Percentiles rank a stretch among this genome's conserved stretches.
These are phyloP conservation scores for Albugo laibachii DNA, from an alignment of 352 stramenopile species.

Conservation along the genomic window DNA sequence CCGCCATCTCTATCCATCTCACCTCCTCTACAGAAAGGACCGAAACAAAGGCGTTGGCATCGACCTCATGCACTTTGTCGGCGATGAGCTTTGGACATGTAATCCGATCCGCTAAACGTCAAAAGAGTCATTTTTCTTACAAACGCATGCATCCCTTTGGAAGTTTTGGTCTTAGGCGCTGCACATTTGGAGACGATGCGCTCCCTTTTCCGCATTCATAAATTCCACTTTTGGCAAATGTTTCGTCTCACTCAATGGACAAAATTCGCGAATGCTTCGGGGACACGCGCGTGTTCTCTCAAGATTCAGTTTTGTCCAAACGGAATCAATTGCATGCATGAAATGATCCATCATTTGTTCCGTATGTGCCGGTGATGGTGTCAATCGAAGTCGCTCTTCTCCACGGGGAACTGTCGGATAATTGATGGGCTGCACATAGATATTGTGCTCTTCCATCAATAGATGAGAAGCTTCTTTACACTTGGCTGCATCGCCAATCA, in stretches of 20 bases:
- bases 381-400: slow-evolving; percentile 79
- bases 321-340: slow-evolving; percentile 57
- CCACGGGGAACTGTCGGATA: slow-evolving; percentile 78
- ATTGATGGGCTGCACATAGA: slow-evolving; percentile 87
- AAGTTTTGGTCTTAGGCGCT: too few species aligned
- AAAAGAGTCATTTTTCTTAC: too few species aligned
- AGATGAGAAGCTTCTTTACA: slow-evolving; percentile 77
- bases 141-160: too few species aligned
- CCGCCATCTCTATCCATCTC: background rate
- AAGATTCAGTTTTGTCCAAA: slow-evolving; percentile 74
- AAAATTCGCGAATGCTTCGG: slow-evolving; percentile 20
- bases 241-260: slow-evolving; percentile 21
- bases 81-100: slow-evolving; percentile 90
- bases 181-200: too few species aligned
- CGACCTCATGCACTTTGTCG: slow-evolving; percentile 92
- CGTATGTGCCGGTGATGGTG: slow-evolving; percentile 71
- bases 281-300: slow-evolving; percentile 19
- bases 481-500: slow-evolving; percentile 76
- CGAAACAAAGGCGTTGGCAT: slow-evolving; percentile 95
- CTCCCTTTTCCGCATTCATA: slow-evolving; percentile 17
- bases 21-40: slow-evolving; percentile 32
- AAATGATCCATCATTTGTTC: slow-evolving; percentile 77
- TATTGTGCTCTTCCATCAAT: slow-evolving; percentile 81
- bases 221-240: slow-evolving; percentile 68
- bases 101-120: slow-evolving; percentile 45